Conservation (phyloP, 208 protist species). For the Crithidia mellificae region DNA sequence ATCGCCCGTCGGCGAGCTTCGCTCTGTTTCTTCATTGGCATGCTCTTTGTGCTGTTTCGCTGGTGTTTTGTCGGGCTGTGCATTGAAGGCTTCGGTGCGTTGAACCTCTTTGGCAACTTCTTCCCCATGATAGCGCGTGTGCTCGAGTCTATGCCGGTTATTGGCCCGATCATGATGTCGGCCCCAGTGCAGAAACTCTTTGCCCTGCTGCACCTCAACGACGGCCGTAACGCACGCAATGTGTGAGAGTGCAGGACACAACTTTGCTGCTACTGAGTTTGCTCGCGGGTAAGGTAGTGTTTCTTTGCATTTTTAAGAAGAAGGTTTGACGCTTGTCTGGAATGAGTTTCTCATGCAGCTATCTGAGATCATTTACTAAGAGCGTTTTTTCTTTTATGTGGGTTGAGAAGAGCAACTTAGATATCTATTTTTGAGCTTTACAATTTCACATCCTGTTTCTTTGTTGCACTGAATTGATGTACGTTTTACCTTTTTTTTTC, state of each 20-base stretch:
- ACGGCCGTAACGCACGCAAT: conserved; percentile 55
- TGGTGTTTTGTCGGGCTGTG: conserved; percentile 84
- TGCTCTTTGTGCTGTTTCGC: conserved; percentile 76
- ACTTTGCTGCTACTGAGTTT: too few relatives aligned
- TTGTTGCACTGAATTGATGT: conserved; percentile 6
- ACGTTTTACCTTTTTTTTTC: not conserved
- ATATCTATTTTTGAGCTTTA: too few relatives aligned
- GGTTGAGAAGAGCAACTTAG: too few relatives aligned
- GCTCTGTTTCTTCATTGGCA: conserved; percentile 85
- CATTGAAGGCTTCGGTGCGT: conserved; percentile 80
- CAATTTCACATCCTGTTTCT: not conserved
- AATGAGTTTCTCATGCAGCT: too few relatives aligned
- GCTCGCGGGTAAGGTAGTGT: too few relatives aligned
- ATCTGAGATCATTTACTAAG: too few relatives aligned
- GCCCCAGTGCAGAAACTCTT: conserved; percentile 61
- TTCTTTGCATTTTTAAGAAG: too few relatives aligned
- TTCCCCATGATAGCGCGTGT: conserved; percentile 86
- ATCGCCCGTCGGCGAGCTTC: conserved; percentile 70
- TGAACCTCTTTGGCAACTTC: conserved; percentile 93
- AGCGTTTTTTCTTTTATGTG: too few relatives aligned
- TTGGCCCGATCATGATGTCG: conserved; percentile 78
- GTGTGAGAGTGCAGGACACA: conserved; percentile 45
- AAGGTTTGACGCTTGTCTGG: too few relatives aligned
- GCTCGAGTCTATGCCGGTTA: conserved; percentile 81
- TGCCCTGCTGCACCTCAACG: conserved; percentile 38